A percentile compares a stretch with the other conserved stretches of the same genome.
These are phyloP conservation scores for Diplocarpon rosae DNA, from an alignment of 2,329 filamentous ascomycete genomes.

Conservation along the genomic window DNA sequence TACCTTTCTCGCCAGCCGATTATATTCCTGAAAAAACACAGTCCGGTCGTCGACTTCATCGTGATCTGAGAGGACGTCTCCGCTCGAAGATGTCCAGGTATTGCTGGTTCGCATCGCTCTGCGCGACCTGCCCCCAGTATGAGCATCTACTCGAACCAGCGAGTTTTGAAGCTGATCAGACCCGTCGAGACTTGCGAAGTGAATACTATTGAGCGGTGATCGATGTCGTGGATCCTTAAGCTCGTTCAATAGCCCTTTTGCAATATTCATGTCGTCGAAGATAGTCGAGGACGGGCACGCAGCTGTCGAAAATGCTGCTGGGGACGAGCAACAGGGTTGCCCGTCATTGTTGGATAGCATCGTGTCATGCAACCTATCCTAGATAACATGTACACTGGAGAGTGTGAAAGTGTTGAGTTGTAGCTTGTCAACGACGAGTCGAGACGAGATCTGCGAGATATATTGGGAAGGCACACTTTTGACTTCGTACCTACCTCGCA, in stretches of 20 bases:
- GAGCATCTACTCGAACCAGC: background rate
- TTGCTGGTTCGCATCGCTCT: conserved; percentile 30
- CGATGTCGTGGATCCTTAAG: conserved; percentile 14
- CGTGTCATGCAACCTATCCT: conserved; percentile 5
- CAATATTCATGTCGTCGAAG: conserved; percentile 19
- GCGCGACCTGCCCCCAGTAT: conserved; percentile 5
- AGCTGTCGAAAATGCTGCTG: conserved; percentile 18
- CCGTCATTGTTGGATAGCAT: conserved; percentile 24
- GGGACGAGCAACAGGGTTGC: conserved; percentile 22
- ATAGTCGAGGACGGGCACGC: conserved; percentile 7
- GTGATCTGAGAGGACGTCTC: conserved; percentile 36
- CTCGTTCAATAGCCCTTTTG: conserved; percentile 17
- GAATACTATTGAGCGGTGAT: conserved; percentile 11
- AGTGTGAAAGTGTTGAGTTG: background rate
- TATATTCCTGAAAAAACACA: conserved; percentile 46
- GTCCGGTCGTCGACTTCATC: conserved; percentile 39
- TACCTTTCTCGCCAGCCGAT: conserved; percentile 48
- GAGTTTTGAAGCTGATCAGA: conserved; percentile 3
- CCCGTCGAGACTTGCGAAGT: conserved; percentile 2
- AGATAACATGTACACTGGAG: conserved; percentile 7
- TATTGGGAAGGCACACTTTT: background rate
- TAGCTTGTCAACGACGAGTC: conserved; percentile 1
- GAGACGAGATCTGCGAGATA: background rate
- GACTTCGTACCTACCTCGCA: no score
- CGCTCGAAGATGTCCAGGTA: conserved; percentile 48